These are phyloP conservation scores for Noccaea caerulescens DNA, from an alignment of 345 rosid genomes.

Conservation along the genomic window DNA sequence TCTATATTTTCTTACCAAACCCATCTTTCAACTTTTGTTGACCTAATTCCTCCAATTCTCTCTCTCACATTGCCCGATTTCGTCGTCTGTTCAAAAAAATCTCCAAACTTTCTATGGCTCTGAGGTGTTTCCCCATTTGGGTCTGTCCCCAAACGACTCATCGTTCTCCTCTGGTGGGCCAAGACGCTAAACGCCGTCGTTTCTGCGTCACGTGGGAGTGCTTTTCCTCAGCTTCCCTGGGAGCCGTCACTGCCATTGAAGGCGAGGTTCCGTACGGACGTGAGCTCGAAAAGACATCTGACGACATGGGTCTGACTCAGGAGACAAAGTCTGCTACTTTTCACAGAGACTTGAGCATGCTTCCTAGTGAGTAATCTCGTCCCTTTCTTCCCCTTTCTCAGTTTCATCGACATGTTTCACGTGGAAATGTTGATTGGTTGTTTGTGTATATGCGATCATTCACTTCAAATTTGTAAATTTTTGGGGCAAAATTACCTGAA, in stretches of 20 bases:
- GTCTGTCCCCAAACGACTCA: constrained; percentile 50
- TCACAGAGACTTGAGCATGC: constrained; percentile 77
- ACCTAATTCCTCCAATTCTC: constrained; percentile 36
- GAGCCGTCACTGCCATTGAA: constrained; percentile 61
- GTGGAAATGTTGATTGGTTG: constrained; percentile 36
- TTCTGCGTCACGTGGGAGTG: constrained; percentile 56
- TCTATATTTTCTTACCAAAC: constrained; percentile 37
- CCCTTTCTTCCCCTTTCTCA: not conserved
- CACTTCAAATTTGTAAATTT: constrained; percentile 8
- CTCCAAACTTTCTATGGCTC: constrained; percentile 54
- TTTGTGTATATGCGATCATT: constrained; percentile 14
- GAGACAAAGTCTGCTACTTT: constrained; percentile 46
- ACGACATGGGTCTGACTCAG: constrained; percentile 46
- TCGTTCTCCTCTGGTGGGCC: constrained; percentile 44
- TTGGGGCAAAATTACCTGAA: not conserved
- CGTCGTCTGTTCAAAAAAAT: constrained; percentile 9
- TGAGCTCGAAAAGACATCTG: constrained; percentile 52
- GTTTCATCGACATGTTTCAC: constrained; percentile 15
- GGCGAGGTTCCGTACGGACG: constrained; percentile 57
- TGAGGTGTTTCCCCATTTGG: constrained; percentile 60
- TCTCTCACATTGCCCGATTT: constrained; percentile 31
- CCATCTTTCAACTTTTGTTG: constrained; percentile 23
- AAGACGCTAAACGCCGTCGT: constrained; percentile 46
- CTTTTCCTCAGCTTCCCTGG: constrained; percentile 47
- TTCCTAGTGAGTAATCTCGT: constrained; percentile 73